phyloP scores from a whole-genome alignment of 345 rosid species.

The Geranium brycei region DNA sequence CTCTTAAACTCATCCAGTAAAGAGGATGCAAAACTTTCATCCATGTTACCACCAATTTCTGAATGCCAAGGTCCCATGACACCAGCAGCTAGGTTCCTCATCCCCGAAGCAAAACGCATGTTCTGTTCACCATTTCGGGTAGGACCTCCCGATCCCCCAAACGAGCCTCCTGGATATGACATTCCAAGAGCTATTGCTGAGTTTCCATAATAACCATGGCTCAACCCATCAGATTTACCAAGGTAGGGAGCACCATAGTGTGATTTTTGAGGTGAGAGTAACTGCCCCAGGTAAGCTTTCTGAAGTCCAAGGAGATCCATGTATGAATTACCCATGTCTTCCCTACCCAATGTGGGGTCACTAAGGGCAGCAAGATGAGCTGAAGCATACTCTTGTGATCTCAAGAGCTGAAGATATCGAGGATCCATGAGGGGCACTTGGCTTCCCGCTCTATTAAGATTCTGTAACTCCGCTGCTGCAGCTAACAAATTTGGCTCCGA shows the following conservation, averaged over 20 bases:
- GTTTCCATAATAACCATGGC: slow-evolving; percentile 36
- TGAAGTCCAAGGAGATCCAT: slow-evolving; percentile 40
- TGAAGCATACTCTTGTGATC: slow-evolving; percentile 32
- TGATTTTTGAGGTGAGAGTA: slow-evolving; percentile 37
- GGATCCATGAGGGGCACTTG: slow-evolving; percentile 39
- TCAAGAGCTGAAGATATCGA: slow-evolving; percentile 30
- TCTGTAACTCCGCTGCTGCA: slow-evolving; percentile 34
- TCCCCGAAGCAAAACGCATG: slow-evolving; percentile 36
- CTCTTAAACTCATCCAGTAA: slow-evolving; percentile 58
- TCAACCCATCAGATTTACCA: slow-evolving; percentile 33
- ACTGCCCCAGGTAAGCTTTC: slow-evolving; percentile 38
- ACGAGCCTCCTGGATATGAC: slow-evolving; percentile 41
- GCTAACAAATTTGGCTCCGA: slow-evolving; percentile 32
- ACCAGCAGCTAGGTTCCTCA: slow-evolving; percentile 37
- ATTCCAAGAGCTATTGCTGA: slow-evolving; percentile 36
- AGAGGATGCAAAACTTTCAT: slow-evolving; percentile 42
- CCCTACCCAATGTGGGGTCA: slow-evolving; percentile 35
- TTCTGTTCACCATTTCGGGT: slow-evolving; percentile 35
- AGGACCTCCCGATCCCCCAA: slow-evolving; percentile 42
- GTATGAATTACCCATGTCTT: slow-evolving; percentile 32
- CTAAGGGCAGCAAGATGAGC: slow-evolving; percentile 36
- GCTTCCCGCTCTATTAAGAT: slow-evolving; percentile 28
- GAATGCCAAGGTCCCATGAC: slow-evolving; percentile 48
- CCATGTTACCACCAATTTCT: slow-evolving; percentile 29
- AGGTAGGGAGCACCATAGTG: slow-evolving; percentile 33